A percentile compares a stretch with the other conserved stretches of the same genome.
phyloP scores from a whole-genome alignment of 2,329 filamentous ascomycete species.

The Colletotrichum lupini region DNA sequence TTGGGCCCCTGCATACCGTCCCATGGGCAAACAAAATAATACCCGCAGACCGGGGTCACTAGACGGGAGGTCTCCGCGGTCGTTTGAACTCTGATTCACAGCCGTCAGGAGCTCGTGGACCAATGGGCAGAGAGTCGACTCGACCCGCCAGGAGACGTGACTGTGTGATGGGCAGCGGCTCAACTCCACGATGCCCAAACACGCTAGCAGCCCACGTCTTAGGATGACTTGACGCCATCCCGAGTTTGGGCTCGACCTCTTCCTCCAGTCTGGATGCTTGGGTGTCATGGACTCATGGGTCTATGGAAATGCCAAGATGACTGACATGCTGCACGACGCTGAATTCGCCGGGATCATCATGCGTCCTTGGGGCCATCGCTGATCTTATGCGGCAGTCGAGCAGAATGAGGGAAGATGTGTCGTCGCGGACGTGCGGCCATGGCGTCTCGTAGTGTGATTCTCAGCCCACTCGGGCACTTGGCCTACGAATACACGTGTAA shows the following conservation, averaged over 20 bases:
- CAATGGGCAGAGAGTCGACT: neutral
- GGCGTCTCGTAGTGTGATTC: neutral
- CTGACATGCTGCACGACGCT: neutral
- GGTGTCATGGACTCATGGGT: neutral
- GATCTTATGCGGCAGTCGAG: neutral
- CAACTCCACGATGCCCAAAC: conserved; percentile 27
- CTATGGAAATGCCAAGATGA: neutral
- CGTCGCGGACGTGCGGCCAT: neutral
- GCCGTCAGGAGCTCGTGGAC: conserved; percentile 13
- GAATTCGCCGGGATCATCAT: neutral
- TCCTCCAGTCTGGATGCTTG: neutral
- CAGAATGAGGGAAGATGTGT: neutral
- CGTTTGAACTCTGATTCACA: conserved; percentile 23
- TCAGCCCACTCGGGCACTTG: neutral
- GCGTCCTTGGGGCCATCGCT: neutral
- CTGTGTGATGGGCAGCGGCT: conserved; percentile 5
- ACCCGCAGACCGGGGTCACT: conserved; percentile 6
- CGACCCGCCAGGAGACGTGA: neutral
- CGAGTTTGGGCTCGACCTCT: conserved; percentile 2
- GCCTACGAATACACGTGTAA: too few relatives aligned
- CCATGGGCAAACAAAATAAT: conserved; percentile 21
- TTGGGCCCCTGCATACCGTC: conserved; percentile 18
- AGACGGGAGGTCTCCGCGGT: conserved; percentile 16
- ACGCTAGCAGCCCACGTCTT: conserved; percentile 14
- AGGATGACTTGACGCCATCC: conserved; percentile 26